Evolutionary conservation across 2,329 filamentous ascomycete species (phyloP).

Genomic region (Fonsecaea pugnacius): DNA sequence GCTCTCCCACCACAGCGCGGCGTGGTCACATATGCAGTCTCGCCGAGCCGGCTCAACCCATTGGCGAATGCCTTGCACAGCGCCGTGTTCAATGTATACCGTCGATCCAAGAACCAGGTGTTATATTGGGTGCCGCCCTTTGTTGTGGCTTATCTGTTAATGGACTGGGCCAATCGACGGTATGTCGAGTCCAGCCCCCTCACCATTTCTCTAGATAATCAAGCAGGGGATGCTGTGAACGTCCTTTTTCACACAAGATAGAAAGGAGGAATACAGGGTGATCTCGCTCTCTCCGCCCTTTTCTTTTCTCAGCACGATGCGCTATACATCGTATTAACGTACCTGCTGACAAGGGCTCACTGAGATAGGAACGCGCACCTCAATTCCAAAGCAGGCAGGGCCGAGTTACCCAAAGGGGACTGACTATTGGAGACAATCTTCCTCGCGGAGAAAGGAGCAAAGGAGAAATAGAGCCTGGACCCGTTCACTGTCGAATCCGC

Average conservation of each 20-base stretch:
- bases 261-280: slow-evolving; percentile 60
- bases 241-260: too few species aligned
- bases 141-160: slow-evolving; percentile 74
- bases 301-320: slow-evolving; percentile 3
- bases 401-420: slow-evolving; percentile 1
- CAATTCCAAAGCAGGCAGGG: slow-evolving; percentile 52
- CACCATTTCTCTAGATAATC: neutral
- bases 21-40: slow-evolving; percentile 72
- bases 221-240: neutral
- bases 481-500: too few species aligned
- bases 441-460: neutral
- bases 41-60: slow-evolving; percentile 85
- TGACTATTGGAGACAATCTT: neutral
- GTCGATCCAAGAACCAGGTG: slow-evolving; percentile 81
- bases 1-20: slow-evolving; percentile 59
- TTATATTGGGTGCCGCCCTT: slow-evolving; percentile 85
- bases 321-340: neutral
- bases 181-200: neutral
- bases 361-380: slow-evolving; percentile 51
- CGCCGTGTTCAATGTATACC: slow-evolving; percentile 94
- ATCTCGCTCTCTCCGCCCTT: slow-evolving; percentile 52
- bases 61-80: slow-evolving; percentile 76
- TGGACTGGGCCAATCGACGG: slow-evolving; percentile 73
- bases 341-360: neutral
- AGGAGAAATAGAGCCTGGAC: neutral